Percentiles rank a stretch among this genome's conserved stretches.
phyloP scores from a whole-genome alignment of 805 yeast species.

The Ogataea angusta region DNA sequence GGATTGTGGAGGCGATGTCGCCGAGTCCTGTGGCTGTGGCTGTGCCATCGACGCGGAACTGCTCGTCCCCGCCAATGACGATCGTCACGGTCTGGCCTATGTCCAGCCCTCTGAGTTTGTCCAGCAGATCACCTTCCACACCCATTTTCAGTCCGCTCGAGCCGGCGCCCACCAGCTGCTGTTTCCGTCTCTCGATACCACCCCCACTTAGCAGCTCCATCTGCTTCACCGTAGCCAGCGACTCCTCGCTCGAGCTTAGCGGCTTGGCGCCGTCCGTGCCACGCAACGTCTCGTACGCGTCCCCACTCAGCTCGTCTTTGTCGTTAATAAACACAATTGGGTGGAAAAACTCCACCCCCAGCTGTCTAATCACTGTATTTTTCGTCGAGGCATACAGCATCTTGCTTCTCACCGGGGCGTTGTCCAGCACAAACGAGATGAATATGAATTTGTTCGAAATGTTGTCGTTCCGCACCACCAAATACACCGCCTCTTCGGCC shows the following conservation, averaged over 20 bases:
- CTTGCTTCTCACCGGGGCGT: constrained; percentile 74
- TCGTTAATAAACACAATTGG: constrained; percentile 55
- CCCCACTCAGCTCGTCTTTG: constrained; percentile 48
- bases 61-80: constrained; percentile 12
- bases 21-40: constrained; percentile 3
- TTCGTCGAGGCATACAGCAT: constrained; percentile 95
- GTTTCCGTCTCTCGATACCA: constrained; percentile 27
- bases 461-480: constrained; percentile 41
- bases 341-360: constrained; percentile 57
- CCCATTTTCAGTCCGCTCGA: constrained; percentile 15
- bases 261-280: constrained; percentile 43
- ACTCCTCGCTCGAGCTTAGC: constrained; percentile 57
- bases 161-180: constrained; percentile 22
- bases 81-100: constrained; percentile 12
- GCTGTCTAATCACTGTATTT: constrained; percentile 65
- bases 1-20: constrained; percentile 35
- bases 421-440: constrained; percentile 83
- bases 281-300: constrained; percentile 43
- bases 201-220: constrained; percentile 37
- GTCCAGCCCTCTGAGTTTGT: constrained; percentile 1
- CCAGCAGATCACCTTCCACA: constrained; percentile 6
- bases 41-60: constrained; percentile 14
- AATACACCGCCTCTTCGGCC: constrained; percentile 45
- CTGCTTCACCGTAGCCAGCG: constrained; percentile 43
- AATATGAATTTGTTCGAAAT: constrained; percentile 44